Base-by-base conservation (phyloP, 257 asterid genomes). In the Ligustrum vulgare region DNA sequence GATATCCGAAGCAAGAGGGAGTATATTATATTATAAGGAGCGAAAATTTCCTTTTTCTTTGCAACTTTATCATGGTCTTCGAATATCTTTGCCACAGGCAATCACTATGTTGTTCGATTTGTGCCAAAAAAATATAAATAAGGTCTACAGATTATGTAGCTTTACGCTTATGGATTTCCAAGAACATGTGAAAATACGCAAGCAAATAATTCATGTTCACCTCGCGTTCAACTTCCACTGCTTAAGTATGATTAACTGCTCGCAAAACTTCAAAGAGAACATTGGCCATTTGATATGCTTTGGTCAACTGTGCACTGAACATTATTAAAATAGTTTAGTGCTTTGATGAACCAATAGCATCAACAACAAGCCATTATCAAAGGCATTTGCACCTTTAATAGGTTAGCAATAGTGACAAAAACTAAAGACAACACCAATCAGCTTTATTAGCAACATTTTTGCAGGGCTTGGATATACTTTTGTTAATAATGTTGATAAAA, bases 141-240 rank as follows among this genome's bases (percentile, higher is more conserved):
- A n/a, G n/a, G n/a, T n/a, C n/a, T n/a, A n/a, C n/a, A n/a, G n/a
- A n/a, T n/a, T n/a, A n/a, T 13, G 97, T 93, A 84, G 92, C 98
- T 79, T 74, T 10, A 23, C n/a, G 66, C 36, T 72, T 69, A 45
- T 71, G 75, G 80, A 28, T 60, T 63, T 64, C 75, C 63, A 41
- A 39, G 66, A 72, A 69, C 62, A 43, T 67, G 62, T 22, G 62
- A 69, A 28, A 62, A 67, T 43, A 45, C 41, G 80, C 31, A 65
- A 71, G 71, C 56, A 16, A 1, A 56, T 49, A 9, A 64, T 34
- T 72, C 18, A 39, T 31, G 6, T 69, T 79, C 80, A 94, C 99
- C 96, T 94, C 99, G 35, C 99, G 98, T 74, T 94, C 99, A 56
- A 94, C 99, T 89, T 92, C 98, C 85, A 94, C 97, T 6, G 97